A percentile compares a stretch with the other conserved stretches of the same genome.
Evolutionary conservation across 2,329 filamentous ascomycete genomes (phyloP).

Genomic region (Penicillium brevicompactum): DNA sequence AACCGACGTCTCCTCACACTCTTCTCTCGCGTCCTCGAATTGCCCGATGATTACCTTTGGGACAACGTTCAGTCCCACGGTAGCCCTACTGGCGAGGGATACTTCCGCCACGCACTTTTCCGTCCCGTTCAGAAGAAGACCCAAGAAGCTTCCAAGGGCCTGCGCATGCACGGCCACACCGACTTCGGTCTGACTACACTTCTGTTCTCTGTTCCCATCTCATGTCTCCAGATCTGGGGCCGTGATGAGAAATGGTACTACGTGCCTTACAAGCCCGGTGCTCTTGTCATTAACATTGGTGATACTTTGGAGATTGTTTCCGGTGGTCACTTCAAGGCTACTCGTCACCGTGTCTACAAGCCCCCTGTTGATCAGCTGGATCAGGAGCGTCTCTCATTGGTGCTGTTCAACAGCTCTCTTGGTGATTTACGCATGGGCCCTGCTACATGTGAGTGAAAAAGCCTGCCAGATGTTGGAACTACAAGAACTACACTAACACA

Average conservation of each 20-base stretch:
- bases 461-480: not conserved
- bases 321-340: conserved; percentile 52
- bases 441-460: conserved; percentile 28
- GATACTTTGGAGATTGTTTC: conserved; percentile 50
- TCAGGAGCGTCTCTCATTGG: conserved; percentile 35
- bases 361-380: conserved; percentile 43
- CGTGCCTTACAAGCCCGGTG: conserved; percentile 46
- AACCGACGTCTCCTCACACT: conserved; percentile 47
- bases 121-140: conserved; percentile 38
- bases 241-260: conserved; percentile 51
- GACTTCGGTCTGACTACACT: conserved; percentile 52
- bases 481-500: not conserved
- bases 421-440: conserved; percentile 49
- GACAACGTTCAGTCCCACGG: conserved; percentile 48
- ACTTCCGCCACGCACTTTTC: conserved; percentile 51
- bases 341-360: conserved; percentile 47
- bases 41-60: conserved; percentile 51
- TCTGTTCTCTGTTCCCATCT: conserved; percentile 51
- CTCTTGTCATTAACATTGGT: conserved; percentile 54
- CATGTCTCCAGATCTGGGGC: conserved; percentile 51
- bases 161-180: conserved; percentile 52
- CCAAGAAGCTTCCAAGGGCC: conserved; percentile 38
- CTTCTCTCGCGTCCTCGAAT: conserved; percentile 48
- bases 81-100: conserved; percentile 47
- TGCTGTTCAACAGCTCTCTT: conserved; percentile 51